phyloP scores from a whole-genome alignment of 169 alveolate species.

The Cryptosporidium canis region DNA sequence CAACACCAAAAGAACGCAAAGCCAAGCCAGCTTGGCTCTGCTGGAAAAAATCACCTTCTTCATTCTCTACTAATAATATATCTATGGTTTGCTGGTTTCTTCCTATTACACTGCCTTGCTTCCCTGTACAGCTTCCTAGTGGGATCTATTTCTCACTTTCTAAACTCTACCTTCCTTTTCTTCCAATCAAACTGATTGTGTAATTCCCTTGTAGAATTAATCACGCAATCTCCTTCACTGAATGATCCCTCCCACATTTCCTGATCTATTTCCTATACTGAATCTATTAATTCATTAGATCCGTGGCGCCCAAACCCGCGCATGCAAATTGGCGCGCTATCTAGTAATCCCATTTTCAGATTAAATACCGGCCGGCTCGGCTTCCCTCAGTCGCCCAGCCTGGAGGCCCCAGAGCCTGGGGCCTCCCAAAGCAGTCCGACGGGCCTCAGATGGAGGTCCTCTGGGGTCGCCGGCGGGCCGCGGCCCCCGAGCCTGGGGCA shows the following conservation, averaged over 20 bases:
- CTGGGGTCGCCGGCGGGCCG: too few species aligned
- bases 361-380: neutral
- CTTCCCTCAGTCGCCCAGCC: too few species aligned
- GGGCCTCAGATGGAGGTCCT: too few species aligned
- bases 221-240: conserved; percentile 68
- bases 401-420: neutral
- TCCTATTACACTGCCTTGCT: neutral
- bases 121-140: neutral
- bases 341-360: conserved; percentile 3
- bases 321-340: conserved; percentile 1
- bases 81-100: neutral
- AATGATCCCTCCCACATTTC: conserved; percentile 12
- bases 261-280: conserved; percentile 44
- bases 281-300: conserved; percentile 73
- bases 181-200: conserved; percentile 28
- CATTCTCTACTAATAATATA: neutral
- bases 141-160: neutral
- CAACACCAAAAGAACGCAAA: conserved; percentile 4
- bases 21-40: conserved; percentile 13
- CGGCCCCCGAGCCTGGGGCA: too few species aligned
- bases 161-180: conserved; percentile 19
- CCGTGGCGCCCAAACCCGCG: neutral
- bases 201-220: conserved; percentile 46
- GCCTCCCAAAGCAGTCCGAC: neutral
- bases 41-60: neutral